Evolutionary conservation across 441 rosid species (phyloP).

Genomic region (Adansonia madagascariensis): DNA sequence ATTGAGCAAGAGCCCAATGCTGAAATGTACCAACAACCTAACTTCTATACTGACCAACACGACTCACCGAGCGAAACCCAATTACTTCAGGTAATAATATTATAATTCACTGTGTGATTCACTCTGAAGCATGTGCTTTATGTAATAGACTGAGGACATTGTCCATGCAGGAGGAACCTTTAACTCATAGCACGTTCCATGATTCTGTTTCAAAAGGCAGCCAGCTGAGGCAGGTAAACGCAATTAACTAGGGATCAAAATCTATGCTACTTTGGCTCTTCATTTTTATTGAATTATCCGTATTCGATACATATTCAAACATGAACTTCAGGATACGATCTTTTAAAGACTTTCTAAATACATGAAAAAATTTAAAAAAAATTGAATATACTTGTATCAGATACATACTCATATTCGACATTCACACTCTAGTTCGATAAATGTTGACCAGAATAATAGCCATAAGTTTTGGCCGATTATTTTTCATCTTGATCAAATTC

Average conservation of each 20-base stretch:
- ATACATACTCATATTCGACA: too few relatives aligned
- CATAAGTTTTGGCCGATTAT: not conserved
- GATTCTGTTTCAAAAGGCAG: conserved; percentile 24
- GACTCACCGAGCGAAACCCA: conserved; percentile 24
- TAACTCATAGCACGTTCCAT: conserved; percentile 23
- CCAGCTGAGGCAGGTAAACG: conserved; percentile 34
- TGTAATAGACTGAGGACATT: not conserved
- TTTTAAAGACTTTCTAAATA: too few relatives aligned
- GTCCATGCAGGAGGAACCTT: conserved; percentile 26
- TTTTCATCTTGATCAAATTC: not conserved
- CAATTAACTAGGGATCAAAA: not conserved
- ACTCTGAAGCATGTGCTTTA: not conserved
- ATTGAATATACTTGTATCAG: too few relatives aligned
- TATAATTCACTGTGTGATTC: not conserved
- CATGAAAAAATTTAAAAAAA: too few relatives aligned
- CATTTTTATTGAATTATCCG: too few relatives aligned
- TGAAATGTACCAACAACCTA: conserved; percentile 31
- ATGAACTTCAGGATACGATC: too few relatives aligned
- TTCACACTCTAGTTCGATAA: too few relatives aligned
- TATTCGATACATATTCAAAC: too few relatives aligned
- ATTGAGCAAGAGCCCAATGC: conserved; percentile 26
- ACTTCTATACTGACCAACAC: conserved; percentile 29
- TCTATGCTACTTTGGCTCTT: too few relatives aligned
- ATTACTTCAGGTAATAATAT: conserved; percentile 31
- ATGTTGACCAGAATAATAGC: not conserved